These are phyloP conservation scores for Aspergillus pseudotamarii DNA, from an alignment of 2,329 filamentous ascomycete species.

Conservation along the genomic window DNA sequence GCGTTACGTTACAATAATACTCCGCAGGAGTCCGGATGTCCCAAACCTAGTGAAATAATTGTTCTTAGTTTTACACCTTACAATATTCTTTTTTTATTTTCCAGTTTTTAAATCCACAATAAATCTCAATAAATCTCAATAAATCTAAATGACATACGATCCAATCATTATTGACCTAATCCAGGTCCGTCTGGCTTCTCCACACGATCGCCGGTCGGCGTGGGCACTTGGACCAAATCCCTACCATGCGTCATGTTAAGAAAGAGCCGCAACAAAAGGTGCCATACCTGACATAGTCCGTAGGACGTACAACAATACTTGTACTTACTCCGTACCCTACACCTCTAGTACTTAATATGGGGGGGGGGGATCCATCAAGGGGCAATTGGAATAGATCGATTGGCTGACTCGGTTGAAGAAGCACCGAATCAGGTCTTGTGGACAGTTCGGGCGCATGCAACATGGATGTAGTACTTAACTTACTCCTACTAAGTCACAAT, in stretches of 20 bases:
- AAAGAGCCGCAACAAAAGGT: neutral
- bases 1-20: neutral
- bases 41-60: neutral
- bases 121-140: neutral
- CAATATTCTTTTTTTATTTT: neutral
- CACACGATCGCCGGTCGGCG: neutral
- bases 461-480: too few species aligned
- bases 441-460: neutral
- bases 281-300: neutral
- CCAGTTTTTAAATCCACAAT: neutral
- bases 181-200: neutral
- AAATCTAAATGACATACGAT: neutral
- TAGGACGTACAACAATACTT: neutral
- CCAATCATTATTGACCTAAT: neutral
- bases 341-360: too few species aligned
- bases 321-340: too few species aligned
- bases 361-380: neutral
- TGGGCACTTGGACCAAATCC: slow-evolving; percentile 1
- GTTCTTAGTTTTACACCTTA: too few species aligned
- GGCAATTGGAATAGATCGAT: neutral
- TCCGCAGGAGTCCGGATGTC: neutral
- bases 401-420: neutral
- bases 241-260: neutral
- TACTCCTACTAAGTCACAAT: too few species aligned
- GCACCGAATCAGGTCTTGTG: neutral